Base-by-base conservation (phyloP, 768 basidiomycete genomes). In the Kwoniella pini region DNA sequence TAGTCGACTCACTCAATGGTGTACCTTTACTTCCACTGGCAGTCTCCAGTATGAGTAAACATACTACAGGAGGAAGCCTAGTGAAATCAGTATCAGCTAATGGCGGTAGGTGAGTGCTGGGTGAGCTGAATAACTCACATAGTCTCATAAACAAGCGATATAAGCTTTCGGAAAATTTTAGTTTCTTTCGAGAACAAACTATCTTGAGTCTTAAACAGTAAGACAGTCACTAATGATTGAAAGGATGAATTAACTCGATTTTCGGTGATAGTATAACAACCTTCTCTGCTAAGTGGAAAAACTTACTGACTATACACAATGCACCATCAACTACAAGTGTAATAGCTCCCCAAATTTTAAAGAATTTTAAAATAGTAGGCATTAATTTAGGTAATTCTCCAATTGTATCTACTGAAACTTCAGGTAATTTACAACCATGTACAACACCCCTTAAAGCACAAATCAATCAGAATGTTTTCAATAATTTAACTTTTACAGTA, bases 331-430 rank as follows among this genome's bases (percentile, higher is more conserved):
- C 45, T 10, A 46, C 56, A 6, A 57, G 31, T 9, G 56, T 57
- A 27, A 57, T 31, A 22, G 56, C 56, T 21, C 56, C 56, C 56
- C 56, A 57, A 11, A 46, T 27, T 30, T 57, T 57, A 33, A 48
- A 57, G 24, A 46, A 57, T 28, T 46, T 57, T 33, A 57, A 19
- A 2, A 49, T 36, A 15, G 22, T n/a, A 19, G 44, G 56, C 33
- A 57, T 28, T 17, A 36, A 33, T 13, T 46, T 10, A 11, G 45
- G 45, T 36, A 57, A 19, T 15, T 57, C n/a, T 21, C 26, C 38
- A 17, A 57, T 46, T 2, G 56, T 49, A 1, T 46, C 44, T 5
- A 46, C 21, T 6, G 56, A 31, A 19, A 57, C 30, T 19, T 46
- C 56, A 15, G 56, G 56, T 21, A 57, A 36, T 36, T 39, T 49